These are phyloP conservation scores for Diophrys sp. DNA, from an alignment of 73 alveolate species.

Conservation along the genomic window DNA sequence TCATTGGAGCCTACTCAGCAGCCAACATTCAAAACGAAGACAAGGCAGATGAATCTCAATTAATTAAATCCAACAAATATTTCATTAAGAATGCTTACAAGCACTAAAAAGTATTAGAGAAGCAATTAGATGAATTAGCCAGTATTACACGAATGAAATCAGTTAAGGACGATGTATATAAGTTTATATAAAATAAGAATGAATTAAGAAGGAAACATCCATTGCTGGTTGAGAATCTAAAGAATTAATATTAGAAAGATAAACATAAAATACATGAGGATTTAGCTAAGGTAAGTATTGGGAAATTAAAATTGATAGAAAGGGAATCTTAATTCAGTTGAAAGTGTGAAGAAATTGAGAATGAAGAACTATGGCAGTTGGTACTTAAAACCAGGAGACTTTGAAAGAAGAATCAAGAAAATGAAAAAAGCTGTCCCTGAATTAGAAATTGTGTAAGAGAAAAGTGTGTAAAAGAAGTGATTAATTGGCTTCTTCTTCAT, in stretches of 20 bases:
- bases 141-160: not conserved
- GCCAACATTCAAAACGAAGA: not conserved
- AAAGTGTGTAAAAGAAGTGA: not conserved
- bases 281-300: no score
- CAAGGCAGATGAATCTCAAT: not conserved
- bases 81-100: not conserved
- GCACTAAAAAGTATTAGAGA: not conserved
- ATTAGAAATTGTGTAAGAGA: no score
- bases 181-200: not conserved
- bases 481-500: not conserved
- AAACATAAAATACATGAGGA: not conserved
- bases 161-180: not conserved
- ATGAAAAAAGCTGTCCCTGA: not conserved
- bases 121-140: not conserved
- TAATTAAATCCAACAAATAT: no score
- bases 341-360: not conserved
- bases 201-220: not conserved
- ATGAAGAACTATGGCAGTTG: not conserved
- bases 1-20: not conserved
- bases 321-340: not conserved
- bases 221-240: not conserved
- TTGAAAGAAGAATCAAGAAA: not conserved
- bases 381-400: not conserved
- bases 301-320: no score
- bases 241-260: not conserved